Evolutionary conservation across 139 green algal genomes (phyloP).

Genomic region (Closterium sp.): DNA sequence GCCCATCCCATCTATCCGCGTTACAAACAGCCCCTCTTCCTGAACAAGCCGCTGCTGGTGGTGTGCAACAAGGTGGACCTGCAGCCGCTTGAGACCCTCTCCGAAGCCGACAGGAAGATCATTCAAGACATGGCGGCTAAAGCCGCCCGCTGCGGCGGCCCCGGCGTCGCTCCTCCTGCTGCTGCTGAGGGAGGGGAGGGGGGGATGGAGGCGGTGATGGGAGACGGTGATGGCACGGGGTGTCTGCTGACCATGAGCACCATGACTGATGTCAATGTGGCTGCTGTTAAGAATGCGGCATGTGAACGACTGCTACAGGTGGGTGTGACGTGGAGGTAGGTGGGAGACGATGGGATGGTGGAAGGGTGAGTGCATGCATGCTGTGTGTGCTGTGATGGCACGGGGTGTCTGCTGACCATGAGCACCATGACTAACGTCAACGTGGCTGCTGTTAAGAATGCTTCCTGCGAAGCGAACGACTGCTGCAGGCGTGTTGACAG

Average conservation of each 20-base stretch:
- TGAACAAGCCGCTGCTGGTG: constrained; percentile 97
- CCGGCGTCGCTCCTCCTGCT: constrained; percentile 21
- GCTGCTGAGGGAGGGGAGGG: background rate
- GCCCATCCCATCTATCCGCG: background rate
- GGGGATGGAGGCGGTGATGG: constrained; percentile 26
- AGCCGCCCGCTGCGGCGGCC: constrained; percentile 36
- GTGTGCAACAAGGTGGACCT: constrained; percentile 93
- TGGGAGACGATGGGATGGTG: constrained; percentile 1
- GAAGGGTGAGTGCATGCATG: background rate
- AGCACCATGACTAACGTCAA: too few species aligned
- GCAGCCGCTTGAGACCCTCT: constrained; percentile 46
- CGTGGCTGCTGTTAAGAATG: too few species aligned
- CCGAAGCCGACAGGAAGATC: constrained; percentile 63
- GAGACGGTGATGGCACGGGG: constrained; percentile 10
- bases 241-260: constrained; percentile 84
- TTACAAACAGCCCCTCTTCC: constrained; percentile 80
- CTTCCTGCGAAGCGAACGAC: too few species aligned
- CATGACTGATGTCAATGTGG: constrained; percentile 87
- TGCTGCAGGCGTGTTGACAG: too few species aligned
- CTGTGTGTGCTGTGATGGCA: too few species aligned
- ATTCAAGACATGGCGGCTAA: constrained; percentile 77
- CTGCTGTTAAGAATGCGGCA: constrained; percentile 79
- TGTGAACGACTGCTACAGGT: constrained; percentile 88
- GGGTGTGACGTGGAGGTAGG: background rate
- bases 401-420: constrained; percentile 50